A percentile compares a stretch with the other conserved stretches of the same genome.
Conservation (phyloP, 108 stramenopile species). For the Schizochytrium sp. region DNA sequence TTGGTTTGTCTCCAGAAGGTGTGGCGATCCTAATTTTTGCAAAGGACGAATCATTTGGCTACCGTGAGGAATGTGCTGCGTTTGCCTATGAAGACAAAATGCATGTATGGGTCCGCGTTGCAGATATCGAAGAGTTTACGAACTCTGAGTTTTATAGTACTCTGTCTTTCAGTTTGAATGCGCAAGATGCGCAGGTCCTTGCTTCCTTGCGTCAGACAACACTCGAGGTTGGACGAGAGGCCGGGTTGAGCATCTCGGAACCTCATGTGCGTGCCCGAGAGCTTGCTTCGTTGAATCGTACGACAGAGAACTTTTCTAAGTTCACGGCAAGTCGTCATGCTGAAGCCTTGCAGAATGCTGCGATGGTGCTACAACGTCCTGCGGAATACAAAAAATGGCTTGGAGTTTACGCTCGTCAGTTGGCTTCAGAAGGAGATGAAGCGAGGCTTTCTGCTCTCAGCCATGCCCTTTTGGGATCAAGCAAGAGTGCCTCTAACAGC, state of each 20-base stretch:
- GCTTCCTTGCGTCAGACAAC: neutral
- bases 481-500: neutral
- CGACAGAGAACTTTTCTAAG: neutral
- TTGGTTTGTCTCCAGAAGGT: slow-evolving; percentile 14
- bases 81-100: slow-evolving; percentile 21
- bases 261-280: neutral
- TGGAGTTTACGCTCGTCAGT: neutral
- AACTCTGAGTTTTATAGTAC: slow-evolving; percentile 9
- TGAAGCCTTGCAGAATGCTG: neutral
- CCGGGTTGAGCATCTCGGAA: neutral
- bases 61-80: slow-evolving; percentile 47
- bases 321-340: slow-evolving; percentile 7
- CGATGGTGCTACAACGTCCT: neutral
- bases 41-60: neutral
- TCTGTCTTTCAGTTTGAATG: neutral
- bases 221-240: neutral
- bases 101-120: slow-evolving; percentile 27
- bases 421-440: slow-evolving; percentile 3
- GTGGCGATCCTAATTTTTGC: neutral
- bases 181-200: neutral
- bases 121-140: slow-evolving; percentile 20
- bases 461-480: slow-evolving; percentile 1
- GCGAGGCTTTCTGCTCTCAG: neutral
- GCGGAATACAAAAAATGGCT: slow-evolving; percentile 14
- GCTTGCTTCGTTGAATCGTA: neutral